These are phyloP conservation scores for Agaricus subrufescens DNA, from an alignment of 768 basidiomycete species.

Conservation along the genomic window DNA sequence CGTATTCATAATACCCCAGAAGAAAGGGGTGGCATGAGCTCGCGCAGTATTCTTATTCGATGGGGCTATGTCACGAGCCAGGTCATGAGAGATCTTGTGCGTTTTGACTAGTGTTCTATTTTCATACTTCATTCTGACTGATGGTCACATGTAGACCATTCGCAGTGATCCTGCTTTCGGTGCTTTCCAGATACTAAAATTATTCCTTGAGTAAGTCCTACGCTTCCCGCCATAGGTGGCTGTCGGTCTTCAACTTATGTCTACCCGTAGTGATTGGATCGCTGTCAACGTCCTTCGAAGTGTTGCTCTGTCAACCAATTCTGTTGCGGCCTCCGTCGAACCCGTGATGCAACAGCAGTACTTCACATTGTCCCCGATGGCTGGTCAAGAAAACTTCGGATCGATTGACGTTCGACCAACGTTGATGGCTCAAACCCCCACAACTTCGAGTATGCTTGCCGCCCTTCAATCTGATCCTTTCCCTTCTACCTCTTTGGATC, in stretches of 20 bases:
- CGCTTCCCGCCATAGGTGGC: neutral
- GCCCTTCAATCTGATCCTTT: conserved; percentile 78
- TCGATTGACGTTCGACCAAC: conserved; percentile 57
- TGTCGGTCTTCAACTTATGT: conserved; percentile 5
- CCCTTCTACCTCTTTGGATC: conserved; percentile 61
- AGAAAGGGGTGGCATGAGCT: conserved; percentile 79
- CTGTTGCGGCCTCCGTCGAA: conserved; percentile 88
- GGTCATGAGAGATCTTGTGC: conserved; percentile 85
- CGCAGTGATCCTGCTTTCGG: conserved; percentile 91
- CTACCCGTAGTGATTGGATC: conserved; percentile 73
- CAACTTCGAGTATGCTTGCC: conserved; percentile 88
- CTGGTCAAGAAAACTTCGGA: conserved; percentile 76
- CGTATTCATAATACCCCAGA: conserved; percentile 54
- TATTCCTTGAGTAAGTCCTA: conserved; percentile 78
- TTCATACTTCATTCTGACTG: conserved; percentile 6
- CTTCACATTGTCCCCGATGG: conserved; percentile 85
- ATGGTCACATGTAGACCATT: conserved; percentile 58
- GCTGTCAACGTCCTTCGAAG: conserved; percentile 83
- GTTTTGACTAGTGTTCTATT: conserved; percentile 20
- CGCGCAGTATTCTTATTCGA: conserved; percentile 80
- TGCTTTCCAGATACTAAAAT: conserved; percentile 86
- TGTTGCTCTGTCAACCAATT: conserved; percentile 86
- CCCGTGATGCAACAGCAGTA: conserved; percentile 90
- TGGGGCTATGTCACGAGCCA: conserved; percentile 94
- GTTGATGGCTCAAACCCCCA: conserved; percentile 76